Conservation (phyloP, 2,329 filamentous ascomycete species). For the Hypoxylon sp. region DNA sequence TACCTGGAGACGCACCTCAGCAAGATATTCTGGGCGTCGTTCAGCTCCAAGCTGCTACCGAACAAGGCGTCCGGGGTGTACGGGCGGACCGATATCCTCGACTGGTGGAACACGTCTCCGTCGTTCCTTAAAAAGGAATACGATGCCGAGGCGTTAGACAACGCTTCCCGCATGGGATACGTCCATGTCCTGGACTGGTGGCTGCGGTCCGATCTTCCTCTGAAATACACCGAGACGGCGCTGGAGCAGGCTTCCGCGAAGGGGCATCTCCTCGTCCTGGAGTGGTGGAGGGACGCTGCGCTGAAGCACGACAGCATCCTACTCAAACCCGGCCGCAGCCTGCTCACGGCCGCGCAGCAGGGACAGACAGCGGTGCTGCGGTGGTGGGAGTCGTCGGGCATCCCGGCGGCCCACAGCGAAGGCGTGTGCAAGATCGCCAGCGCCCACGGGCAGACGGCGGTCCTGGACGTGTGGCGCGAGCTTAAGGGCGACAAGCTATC, state of each 20-base stretch:
- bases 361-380: conserved; percentile 79
- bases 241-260: conserved; percentile 87
- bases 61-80: conserved; percentile 90
- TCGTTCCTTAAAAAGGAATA: conserved; percentile 89
- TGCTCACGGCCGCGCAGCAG: conserved; percentile 83
- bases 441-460: conserved; percentile 82
- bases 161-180: conserved; percentile 85
- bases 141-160: conserved; percentile 83
- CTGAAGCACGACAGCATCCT: conserved; percentile 64
- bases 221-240: conserved; percentile 86
- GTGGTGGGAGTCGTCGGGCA: conserved; percentile 87
- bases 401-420: conserved; percentile 81
- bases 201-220: conserved; percentile 76
- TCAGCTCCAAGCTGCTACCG: conserved; percentile 83
- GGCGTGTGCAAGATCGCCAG: conserved; percentile 84
- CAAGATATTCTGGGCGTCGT: conserved; percentile 80
- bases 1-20: conserved; percentile 71
- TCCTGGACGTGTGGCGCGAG: conserved; percentile 83
- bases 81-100: conserved; percentile 81
- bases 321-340: conserved; percentile 83
- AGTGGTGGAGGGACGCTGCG: conserved; percentile 88
- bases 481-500: conserved; percentile 75
- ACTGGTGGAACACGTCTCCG: conserved; percentile 88
- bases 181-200: conserved; percentile 91
- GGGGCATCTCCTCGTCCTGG: conserved; percentile 83